Evolutionary conservation across 108 stramenopile species (phyloP).

Genomic region (Fistulifera pelliculosa): DNA sequence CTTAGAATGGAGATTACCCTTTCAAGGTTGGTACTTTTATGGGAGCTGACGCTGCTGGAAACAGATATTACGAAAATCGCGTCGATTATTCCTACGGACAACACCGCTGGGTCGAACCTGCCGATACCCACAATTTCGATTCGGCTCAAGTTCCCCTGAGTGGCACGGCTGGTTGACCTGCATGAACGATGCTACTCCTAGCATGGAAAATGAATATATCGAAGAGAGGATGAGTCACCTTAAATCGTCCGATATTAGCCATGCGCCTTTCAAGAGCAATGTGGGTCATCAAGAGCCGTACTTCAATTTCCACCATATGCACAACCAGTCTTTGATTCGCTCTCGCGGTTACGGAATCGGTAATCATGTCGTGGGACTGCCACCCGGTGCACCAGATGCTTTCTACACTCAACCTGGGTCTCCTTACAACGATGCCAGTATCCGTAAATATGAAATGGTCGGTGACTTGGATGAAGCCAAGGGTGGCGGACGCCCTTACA

Average conservation of each 20-base stretch:
- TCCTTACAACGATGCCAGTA: slow-evolving; percentile 75
- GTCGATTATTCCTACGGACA: slow-evolving; percentile 90
- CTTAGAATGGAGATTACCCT: slow-evolving; percentile 85
- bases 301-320: slow-evolving; percentile 71
- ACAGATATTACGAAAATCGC: slow-evolving; percentile 94
- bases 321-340: slow-evolving; percentile 78
- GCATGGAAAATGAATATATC: slow-evolving; percentile 41
- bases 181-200: slow-evolving; percentile 79
- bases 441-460: slow-evolving; percentile 49
- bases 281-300: slow-evolving; percentile 70
- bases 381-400: slow-evolving; percentile 60
- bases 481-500: slow-evolving; percentile 77
- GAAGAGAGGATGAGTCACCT: slow-evolving; percentile 23
- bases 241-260: slow-evolving; percentile 48
- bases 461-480: slow-evolving; percentile 73
- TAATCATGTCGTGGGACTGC: slow-evolving; percentile 73
- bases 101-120: slow-evolving; percentile 96
- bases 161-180: slow-evolving; percentile 95
- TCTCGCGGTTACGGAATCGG: slow-evolving; percentile 84
- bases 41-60: slow-evolving; percentile 85
- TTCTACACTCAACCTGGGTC: slow-evolving; percentile 94
- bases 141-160: slow-evolving; percentile 82
- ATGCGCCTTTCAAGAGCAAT: slow-evolving; percentile 58
- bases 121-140: slow-evolving; percentile 84
- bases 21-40: slow-evolving; percentile 96